Conservation (phyloP, 1,284 basidiomycete genomes). For the Trichosporon sp. region DNA sequence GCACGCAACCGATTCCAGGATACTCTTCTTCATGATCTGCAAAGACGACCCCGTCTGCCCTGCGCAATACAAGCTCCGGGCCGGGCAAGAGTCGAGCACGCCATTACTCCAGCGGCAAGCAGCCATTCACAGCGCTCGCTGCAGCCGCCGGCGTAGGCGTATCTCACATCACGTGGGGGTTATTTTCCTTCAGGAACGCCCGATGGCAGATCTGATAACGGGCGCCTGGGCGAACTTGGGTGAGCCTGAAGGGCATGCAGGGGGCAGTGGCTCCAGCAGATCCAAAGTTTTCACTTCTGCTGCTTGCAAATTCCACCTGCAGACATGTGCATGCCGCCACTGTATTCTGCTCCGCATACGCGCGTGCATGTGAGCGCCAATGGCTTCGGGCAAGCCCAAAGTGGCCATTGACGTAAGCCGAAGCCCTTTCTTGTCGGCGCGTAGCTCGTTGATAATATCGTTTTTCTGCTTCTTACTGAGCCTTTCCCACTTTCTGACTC, state of each 20-base stretch:
- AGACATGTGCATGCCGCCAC: neutral
- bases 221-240: no score
- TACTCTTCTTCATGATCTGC: neutral
- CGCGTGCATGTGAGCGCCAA: neutral
- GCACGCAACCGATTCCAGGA: neutral
- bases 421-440: no score
- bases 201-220: neutral
- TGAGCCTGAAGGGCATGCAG: no score
- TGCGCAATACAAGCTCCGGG: neutral
- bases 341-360: neutral
- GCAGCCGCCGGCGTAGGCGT: neutral
- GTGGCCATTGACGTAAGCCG: neutral
- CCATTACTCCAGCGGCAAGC: neutral
- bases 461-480: neutral
- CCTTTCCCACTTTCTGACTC: neutral
- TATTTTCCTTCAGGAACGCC: neutral
- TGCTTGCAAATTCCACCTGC: neutral
- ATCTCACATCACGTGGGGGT: neutral
- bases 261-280: neutral
- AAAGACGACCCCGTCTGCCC: neutral
- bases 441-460: neutral
- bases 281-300: neutral
- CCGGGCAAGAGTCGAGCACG: neutral
- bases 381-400: neutral
- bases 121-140: neutral